Evolutionary conservation across 495 filamentous ascomycete species (phyloP), one percentile per base, ranked within the genome.

Genomic region (Entonaema liquescens): DNA sequence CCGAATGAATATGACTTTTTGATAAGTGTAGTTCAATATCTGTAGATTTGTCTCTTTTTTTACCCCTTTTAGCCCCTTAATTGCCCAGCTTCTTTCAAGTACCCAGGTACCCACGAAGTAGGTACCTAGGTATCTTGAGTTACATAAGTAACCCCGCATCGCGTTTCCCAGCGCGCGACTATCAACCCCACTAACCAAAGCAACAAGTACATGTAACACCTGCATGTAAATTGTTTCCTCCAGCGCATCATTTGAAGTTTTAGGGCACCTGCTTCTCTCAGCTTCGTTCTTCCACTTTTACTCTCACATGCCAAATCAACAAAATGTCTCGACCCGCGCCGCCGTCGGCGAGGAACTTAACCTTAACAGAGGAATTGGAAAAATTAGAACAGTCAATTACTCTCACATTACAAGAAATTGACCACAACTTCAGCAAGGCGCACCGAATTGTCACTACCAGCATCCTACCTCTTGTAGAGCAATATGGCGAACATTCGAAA

Each of bases 331-430:
- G 77, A 61, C 71, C 78, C 1, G 71, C 82, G 15, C 78, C 83
- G 4, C 83, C 87, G 1, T 79, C 87, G 7, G 82, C 86, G 58
- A 86, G 93, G 47, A 90, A 87, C 23, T 83, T 97, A 59, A 91
- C 92, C 5, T 85, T 98, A 63, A 95, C 95, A 0, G 95, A 98
- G 74, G 95, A 99, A 82, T 85, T 99, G 21, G 95, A 99, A 83
- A 97, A 92, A 77, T 81, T 99, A 13, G 95, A 99, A 76, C 96
- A 98, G 77, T 94, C 91, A 36, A 98, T 99, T 75, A 99, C 95
- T 13, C 86, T 98, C 40, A 98, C 95, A 2, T 85, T 99, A 0
- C 95, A 99, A 90, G 95, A 99, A 81, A 99, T 99, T 81, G 95
- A 99, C 79, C 91, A 93, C 79, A 99, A 99, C 74, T 99, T 99